Evolutionary conservation across 73 alveolate species (phyloP).

Genomic region (Tetrahymena thermophila): DNA sequence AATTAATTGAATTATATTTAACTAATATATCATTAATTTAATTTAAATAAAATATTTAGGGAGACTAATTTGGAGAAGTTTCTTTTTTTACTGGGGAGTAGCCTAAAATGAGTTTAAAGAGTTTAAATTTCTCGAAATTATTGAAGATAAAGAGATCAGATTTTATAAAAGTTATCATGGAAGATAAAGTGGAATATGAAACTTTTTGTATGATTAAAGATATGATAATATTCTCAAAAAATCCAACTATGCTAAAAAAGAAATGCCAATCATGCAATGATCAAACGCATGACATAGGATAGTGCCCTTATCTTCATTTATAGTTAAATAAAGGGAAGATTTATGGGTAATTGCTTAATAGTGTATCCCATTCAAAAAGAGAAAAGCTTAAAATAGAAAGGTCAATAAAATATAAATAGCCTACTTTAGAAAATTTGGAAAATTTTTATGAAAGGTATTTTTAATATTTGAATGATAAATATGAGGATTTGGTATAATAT

Average conservation of each 20-base stretch:
- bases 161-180: background rate
- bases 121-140: background rate
- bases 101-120: background rate
- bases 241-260: background rate
- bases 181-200: background rate
- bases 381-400: background rate
- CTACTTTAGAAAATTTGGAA: background rate
- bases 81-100: background rate
- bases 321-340: background rate
- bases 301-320: background rate
- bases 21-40: too few species aligned
- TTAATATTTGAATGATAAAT: background rate
- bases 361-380: background rate
- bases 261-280: background rate
- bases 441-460: background rate
- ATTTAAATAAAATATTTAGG: background rate
- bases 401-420: background rate
- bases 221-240: background rate
- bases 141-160: background rate
- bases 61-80: background rate
- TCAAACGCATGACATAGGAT: background rate
- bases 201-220: background rate
- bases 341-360: background rate
- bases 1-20: too few species aligned
- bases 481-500: background rate